A percentile compares a stretch with the other conserved stretches of the same genome.
Conservation (phyloP, 441 rosid species). For the Croton setiger region DNA sequence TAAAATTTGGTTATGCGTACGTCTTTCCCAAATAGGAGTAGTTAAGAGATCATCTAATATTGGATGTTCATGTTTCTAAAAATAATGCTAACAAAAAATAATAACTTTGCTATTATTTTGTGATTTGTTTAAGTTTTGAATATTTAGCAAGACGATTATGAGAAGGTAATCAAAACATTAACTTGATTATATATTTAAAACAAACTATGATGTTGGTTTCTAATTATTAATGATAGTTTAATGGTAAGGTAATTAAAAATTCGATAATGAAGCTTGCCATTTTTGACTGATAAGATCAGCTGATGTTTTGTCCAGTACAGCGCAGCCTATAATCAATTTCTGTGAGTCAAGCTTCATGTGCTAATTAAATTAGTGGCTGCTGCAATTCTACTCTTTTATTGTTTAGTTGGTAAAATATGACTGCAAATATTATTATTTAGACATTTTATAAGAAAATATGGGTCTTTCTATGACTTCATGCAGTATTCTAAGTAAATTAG, state of each 20-base stretch:
- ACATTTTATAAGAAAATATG: neutral
- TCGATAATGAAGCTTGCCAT: neutral
- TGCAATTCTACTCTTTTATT: neutral
- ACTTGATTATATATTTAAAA: too few species aligned
- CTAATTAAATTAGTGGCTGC: neutral
- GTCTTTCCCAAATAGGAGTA: too few species aligned
- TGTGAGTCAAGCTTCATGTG: neutral
- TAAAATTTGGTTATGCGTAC: too few species aligned
- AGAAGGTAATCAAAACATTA: too few species aligned
- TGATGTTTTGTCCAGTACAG: neutral
- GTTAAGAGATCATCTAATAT: too few species aligned
- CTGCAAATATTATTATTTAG: neutral
- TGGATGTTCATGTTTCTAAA: too few species aligned
- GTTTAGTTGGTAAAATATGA: neutral
- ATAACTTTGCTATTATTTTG: too few species aligned
- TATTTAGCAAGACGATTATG: too few species aligned
- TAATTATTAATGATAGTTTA: too few species aligned
- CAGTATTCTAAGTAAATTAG: neutral
- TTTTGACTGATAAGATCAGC: neutral
- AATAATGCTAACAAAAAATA: too few species aligned
- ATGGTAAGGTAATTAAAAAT: too few species aligned
- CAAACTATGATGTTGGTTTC: neutral
- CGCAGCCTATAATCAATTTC: neutral
- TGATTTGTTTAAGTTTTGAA: too few species aligned
- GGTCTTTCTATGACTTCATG: neutral